phyloP scores from a whole-genome alignment of 1,284 basidiomycete genomes.

The Kalmanozyma brasiliensis region DNA sequence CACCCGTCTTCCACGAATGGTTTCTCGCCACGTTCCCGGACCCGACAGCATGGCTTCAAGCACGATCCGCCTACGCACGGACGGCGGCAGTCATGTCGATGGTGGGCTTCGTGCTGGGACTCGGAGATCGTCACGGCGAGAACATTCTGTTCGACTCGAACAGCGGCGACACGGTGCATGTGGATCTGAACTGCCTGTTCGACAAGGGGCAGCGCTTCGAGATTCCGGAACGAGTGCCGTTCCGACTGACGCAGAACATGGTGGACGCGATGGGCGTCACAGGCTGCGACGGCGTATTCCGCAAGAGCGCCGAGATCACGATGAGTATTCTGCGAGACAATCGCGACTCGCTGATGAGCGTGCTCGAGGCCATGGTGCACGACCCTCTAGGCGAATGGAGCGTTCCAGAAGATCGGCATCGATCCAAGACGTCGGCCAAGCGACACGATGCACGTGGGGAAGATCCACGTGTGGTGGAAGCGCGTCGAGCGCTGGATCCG shows the following conservation, averaged over 20 bases:
- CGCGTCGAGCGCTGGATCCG: slow-evolving; percentile 60
- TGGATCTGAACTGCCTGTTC: slow-evolving; percentile 98
- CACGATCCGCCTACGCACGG: slow-evolving; percentile 84
- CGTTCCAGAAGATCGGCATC: slow-evolving; percentile 70
- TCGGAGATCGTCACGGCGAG: slow-evolving; percentile 97
- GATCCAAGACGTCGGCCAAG: slow-evolving; percentile 30
- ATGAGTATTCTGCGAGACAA: slow-evolving; percentile 88
- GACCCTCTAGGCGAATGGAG: slow-evolving; percentile 98
- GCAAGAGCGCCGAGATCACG: slow-evolving; percentile 90
- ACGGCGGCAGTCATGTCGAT: slow-evolving; percentile 98
- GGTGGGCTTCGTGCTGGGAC: slow-evolving; percentile 94
- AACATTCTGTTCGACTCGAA: slow-evolving; percentile 93
- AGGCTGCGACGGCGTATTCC: slow-evolving; percentile 92
- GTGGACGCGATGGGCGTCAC: slow-evolving; percentile 93
- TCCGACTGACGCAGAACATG: slow-evolving; percentile 93
- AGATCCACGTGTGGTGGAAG: slow-evolving; percentile 58
- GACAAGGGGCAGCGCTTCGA: slow-evolving; percentile 90
- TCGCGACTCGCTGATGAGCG: slow-evolving; percentile 93
- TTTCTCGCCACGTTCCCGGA: slow-evolving; percentile 97
- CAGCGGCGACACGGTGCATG: slow-evolving; percentile 92
- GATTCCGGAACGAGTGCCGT: slow-evolving; percentile 91
- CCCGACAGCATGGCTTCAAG: slow-evolving; percentile 91
- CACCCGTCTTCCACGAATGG: slow-evolving; percentile 95
- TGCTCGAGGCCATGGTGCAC: slow-evolving; percentile 96
- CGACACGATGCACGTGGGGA: slow-evolving; percentile 45